Evolutionary conservation across 2,329 filamentous ascomycete species (phyloP).

Genomic region (Xylaria sp.): DNA sequence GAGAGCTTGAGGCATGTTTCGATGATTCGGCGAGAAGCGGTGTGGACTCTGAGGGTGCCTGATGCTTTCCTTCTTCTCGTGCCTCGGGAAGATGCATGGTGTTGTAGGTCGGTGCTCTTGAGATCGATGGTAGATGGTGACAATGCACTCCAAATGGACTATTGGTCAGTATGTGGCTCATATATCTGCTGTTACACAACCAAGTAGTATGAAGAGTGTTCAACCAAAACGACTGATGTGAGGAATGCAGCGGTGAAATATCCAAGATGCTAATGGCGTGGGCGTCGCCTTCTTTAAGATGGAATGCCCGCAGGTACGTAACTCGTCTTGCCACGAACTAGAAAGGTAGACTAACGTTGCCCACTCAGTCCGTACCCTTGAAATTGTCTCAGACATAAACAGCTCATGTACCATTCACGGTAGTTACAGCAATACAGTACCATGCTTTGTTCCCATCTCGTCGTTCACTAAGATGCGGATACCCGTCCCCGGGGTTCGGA

Average conservation of each 20-base stretch:
- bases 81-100: constrained; percentile 18
- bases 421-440: constrained; percentile 14
- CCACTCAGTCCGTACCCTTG: constrained; percentile 5
- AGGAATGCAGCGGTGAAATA: not conserved
- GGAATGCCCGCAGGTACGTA: constrained; percentile 15
- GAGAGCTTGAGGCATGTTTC: constrained; percentile 19
- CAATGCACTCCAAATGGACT: not conserved
- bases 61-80: constrained; percentile 12
- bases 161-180: not conserved
- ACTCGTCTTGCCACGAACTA: constrained; percentile 20
- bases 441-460: not conserved
- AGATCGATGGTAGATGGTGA: not conserved
- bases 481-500: not conserved
- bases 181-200: not conserved
- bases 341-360: not conserved
- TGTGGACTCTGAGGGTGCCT: constrained; percentile 35
- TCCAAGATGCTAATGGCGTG: not conserved
- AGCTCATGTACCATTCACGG: constrained; percentile 21
- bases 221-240: not conserved
- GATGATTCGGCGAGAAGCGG: constrained; percentile 37
- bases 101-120: not conserved
- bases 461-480: constrained; percentile 24
- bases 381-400: constrained; percentile 25
- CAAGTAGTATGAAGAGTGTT: not conserved
- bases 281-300: constrained; percentile 19